Percentiles rank a stretch among this genome's conserved stretches.
These are phyloP conservation scores for Irpex sp. DNA, from an alignment of 1,284 basidiomycete species.

Conservation along the genomic window DNA sequence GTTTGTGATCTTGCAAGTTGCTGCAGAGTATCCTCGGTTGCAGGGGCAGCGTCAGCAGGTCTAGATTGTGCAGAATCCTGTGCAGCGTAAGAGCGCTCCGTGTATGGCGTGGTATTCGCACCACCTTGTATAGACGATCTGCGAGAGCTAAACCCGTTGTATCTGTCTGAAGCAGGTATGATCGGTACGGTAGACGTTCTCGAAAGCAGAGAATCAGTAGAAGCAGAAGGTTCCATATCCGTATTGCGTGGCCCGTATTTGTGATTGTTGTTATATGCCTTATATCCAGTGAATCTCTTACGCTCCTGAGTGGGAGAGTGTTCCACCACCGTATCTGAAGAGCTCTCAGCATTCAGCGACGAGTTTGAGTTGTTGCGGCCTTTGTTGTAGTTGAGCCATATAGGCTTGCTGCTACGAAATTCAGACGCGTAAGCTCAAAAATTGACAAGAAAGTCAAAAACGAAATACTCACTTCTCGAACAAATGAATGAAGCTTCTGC, in stretches of 20 bases:
- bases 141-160: no score
- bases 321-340: not conserved
- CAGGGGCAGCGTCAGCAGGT: not conserved
- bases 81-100: not conserved
- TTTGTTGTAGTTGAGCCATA: not conserved
- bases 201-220: not conserved
- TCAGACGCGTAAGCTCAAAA: not conserved
- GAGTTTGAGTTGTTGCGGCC: not conserved
- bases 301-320: not conserved
- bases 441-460: not conserved
- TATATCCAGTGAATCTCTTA: not conserved
- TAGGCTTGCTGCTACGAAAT: conserved; percentile 6
- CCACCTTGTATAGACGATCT: not conserved
- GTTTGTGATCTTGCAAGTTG: conserved; percentile 3
- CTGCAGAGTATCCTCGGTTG: conserved; percentile 1
- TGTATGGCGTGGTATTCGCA: not conserved
- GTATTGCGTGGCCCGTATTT: not conserved
- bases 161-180: not conserved
- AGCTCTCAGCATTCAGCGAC: not conserved
- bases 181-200: not conserved
- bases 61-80: not conserved
- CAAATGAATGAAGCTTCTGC: conserved; percentile 14
- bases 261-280: not conserved
- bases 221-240: not conserved
- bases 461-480: conserved; percentile 11